Base-by-base conservation (phyloP, 1,284 basidiomycete species). In the Coriolopsis trogii region DNA sequence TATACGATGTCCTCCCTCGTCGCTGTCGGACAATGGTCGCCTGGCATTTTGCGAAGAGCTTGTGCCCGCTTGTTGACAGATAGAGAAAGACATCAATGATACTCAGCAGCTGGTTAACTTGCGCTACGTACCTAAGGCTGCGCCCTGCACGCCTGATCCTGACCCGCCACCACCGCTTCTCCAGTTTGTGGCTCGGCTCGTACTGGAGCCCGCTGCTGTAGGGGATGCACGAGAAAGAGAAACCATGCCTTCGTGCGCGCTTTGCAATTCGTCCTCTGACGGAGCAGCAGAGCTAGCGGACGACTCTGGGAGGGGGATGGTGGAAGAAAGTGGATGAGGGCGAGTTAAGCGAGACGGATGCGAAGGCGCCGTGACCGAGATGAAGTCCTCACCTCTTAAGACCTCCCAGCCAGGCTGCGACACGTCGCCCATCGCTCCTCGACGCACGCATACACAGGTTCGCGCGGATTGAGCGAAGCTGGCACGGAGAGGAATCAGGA, bases 231-330 rank as follows among this genome's bases (percentile, higher is more conserved):
- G 29, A 23, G 12, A 7, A 5, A 28, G 24, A 6, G 24, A 20
- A 24, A 16, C 30, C 42, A 34, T 31, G 30, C 10, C 15, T 70
- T 55, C 46, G 21, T 46, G 43, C 6, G 43, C 34, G 13, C 43
- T 26, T 6, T 33, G 21, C 24, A 15, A 24, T 26, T 45, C 33
- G 43, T 45, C 43, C 3, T 45, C 33, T 23, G 43, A 45, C n/a
- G 24, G 43, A 12, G 43, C 43, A 15, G 12, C 43, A 15, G 43
- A 45, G 23, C 43, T 45, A 24, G 31, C 20, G 6, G 43, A 36
- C 16, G 43, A 33, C 29, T 45, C 43, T 45, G n/a, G 30, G 29
- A 37, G 21, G 24, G 20, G 28, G 15, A 26, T 8, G 26, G 15
- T 6, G 43, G 33, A 16, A n/a, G n/a, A n/a, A n/a, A n/a, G n/a